Conservation (phyloP, 2,329 filamentous ascomycete genomes). For the Cercospora beticola region DNA sequence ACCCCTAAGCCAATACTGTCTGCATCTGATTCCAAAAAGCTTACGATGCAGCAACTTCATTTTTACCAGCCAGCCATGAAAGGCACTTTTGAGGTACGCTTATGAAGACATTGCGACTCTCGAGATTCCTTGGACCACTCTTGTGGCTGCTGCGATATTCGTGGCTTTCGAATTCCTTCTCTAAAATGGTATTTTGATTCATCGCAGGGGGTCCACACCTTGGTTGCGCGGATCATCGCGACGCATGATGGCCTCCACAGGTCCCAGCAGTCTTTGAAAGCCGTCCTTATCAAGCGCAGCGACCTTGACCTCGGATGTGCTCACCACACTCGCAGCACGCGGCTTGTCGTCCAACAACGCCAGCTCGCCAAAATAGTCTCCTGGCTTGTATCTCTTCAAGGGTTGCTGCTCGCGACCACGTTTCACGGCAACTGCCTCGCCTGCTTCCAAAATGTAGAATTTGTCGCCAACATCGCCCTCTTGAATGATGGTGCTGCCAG, state of each 20-base stretch:
- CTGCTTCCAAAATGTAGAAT: slow-evolving; percentile 87
- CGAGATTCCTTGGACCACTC: background rate
- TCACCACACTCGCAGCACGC: slow-evolving; percentile 83
- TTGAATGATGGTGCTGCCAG: slow-evolving; percentile 79
- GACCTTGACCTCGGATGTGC: slow-evolving; percentile 85
- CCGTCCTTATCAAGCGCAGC: slow-evolving; percentile 89
- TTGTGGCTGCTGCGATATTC: background rate
- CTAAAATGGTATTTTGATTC: background rate
- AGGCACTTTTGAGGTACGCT: background rate
- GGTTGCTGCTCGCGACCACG: slow-evolving; percentile 64
- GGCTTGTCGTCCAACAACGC: slow-evolving; percentile 91
- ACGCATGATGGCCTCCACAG: slow-evolving; percentile 92
- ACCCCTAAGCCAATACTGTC: background rate
- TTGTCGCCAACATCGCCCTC: slow-evolving; percentile 89
- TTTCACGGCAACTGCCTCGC: slow-evolving; percentile 84
- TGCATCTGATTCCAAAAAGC: background rate
- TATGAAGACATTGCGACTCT: background rate
- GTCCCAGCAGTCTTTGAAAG: slow-evolving; percentile 88
- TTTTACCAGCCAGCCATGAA: background rate
- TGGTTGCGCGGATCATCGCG: slow-evolving; percentile 61
- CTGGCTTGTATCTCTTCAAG: slow-evolving; percentile 81
- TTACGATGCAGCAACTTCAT: background rate
- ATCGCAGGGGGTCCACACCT: slow-evolving; percentile 27
- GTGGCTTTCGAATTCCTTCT: background rate
- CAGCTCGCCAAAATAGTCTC: slow-evolving; percentile 96